phyloP scores from a whole-genome alignment of 768 basidiomycete genomes.

The Cystobasidium onofrii region DNA sequence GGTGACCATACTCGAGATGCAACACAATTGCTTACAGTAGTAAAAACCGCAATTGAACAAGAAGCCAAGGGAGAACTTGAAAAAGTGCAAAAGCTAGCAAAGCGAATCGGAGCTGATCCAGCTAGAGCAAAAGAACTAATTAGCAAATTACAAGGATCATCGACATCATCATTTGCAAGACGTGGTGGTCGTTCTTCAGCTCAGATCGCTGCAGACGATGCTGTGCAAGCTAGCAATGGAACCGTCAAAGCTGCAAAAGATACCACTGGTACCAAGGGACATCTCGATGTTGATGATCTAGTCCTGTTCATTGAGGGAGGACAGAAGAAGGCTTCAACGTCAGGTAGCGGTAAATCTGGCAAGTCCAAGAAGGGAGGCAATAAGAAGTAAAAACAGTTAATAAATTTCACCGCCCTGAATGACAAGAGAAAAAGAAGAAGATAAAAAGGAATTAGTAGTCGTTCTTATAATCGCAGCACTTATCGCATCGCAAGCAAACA shows the following conservation, averaged over 20 bases:
- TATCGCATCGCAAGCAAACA: no score
- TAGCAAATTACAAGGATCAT: conserved; percentile 19
- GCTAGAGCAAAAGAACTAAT: conserved; percentile 33
- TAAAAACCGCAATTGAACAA: conserved; percentile 43
- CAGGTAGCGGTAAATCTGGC: not conserved
- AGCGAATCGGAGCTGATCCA: conserved; percentile 34
- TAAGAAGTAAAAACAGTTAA: not conserved
- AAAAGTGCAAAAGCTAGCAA: conserved; percentile 38
- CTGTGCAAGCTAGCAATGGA: conserved; percentile 36
- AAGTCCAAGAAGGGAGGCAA: conserved; percentile 4
- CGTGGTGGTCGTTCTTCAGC: not conserved
- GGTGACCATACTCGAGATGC: conserved; percentile 46
- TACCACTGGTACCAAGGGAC: conserved; percentile 40
- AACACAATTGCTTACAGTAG: conserved; percentile 44
- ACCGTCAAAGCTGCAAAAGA: not conserved
- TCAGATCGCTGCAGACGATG: conserved; percentile 15
- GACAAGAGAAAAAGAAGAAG: no score
- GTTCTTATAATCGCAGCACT: no score
- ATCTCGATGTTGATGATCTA: conserved; percentile 47
- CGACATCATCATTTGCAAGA: not conserved
- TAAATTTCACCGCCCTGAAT: no score
- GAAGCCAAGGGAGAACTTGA: conserved; percentile 43
- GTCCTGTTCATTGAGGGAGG: conserved; percentile 48
- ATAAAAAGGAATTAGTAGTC: no score
- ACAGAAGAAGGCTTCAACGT: conserved; percentile 11